Percentiles rank a stretch among this genome's conserved stretches.
Evolutionary conservation across 139 green algal species (phyloP).

Genomic region (Micractinium sp.): DNA sequence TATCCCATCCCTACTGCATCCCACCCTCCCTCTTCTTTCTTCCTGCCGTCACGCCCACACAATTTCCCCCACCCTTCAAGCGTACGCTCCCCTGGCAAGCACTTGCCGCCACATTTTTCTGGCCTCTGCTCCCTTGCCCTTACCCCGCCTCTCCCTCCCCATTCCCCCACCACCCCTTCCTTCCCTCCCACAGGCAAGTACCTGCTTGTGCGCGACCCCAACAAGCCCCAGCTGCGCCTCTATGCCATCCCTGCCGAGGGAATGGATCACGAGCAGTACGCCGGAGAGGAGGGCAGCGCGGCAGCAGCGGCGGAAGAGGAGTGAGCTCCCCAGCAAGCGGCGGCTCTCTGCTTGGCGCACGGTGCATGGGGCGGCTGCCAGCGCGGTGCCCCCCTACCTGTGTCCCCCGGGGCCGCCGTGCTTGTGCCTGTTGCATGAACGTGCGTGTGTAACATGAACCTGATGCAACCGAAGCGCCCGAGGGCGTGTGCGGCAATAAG

Average conservation of each 20-base stretch:
- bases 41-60: background rate
- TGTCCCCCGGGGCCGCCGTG: background rate
- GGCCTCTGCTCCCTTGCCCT: background rate
- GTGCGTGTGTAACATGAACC: too few relatives aligned
- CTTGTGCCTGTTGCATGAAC: background rate
- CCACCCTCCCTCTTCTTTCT: background rate
- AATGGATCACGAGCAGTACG: background rate
- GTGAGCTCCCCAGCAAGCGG: background rate
- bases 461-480: too few relatives aligned
- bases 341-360: background rate
- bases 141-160: too few relatives aligned
- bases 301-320: constrained; percentile 1
- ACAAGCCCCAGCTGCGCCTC: constrained; percentile 91
- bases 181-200: constrained; percentile 66
- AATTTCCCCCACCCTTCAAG: background rate
- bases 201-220: constrained; percentile 94
- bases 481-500: background rate
- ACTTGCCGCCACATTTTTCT: background rate
- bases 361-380: background rate
- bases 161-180: background rate
- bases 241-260: constrained; percentile 73
- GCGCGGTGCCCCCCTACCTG: background rate
- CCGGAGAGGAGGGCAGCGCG: background rate
- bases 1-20: background rate
- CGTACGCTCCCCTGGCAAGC: background rate